phyloP scores from a whole-genome alignment of 352 stramenopile species.

The Phytopythium litorale region DNA sequence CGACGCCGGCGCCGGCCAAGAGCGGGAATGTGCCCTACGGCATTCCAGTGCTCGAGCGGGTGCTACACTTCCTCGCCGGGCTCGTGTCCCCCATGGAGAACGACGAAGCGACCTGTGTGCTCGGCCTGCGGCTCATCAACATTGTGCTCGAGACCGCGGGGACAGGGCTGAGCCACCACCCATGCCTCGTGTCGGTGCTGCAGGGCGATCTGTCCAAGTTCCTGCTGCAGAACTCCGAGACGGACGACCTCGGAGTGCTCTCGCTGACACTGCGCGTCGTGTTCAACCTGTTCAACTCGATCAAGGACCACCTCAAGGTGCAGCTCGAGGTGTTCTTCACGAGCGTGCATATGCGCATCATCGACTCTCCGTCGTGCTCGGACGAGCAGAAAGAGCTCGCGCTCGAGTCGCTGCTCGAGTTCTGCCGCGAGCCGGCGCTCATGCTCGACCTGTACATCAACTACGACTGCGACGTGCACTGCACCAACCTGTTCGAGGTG shows the following conservation, averaged over 20 bases:
- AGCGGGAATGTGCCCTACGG: slow-evolving; percentile 53
- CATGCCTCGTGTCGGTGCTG: slow-evolving; percentile 81
- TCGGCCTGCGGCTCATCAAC: slow-evolving; percentile 95
- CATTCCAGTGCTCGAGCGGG: slow-evolving; percentile 88
- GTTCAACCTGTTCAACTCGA: slow-evolving; percentile 99
- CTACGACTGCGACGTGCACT: slow-evolving; percentile 99
- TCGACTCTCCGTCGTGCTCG: slow-evolving; percentile 79
- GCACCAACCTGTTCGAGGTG: slow-evolving; percentile 98
- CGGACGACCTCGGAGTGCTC: slow-evolving; percentile 91
- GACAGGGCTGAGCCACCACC: slow-evolving; percentile 72
- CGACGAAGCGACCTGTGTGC: slow-evolving; percentile 83
- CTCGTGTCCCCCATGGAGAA: slow-evolving; percentile 93
- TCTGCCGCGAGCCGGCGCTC: slow-evolving; percentile 95
- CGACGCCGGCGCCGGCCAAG: slow-evolving; percentile 3
- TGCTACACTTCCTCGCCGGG: slow-evolving; percentile 92
- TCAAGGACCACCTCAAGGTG: slow-evolving; percentile 98
- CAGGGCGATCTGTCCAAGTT: slow-evolving; percentile 97
- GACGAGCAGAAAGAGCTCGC: slow-evolving; percentile 85
- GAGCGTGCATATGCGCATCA: slow-evolving; percentile 95
- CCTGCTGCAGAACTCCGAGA: slow-evolving; percentile 95
- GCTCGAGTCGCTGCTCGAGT: slow-evolving; percentile 95
- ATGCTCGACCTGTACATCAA: slow-evolving; percentile 99
- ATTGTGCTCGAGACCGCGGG: slow-evolving; percentile 95
- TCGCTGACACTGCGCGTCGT: slow-evolving; percentile 94
- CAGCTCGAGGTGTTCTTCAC: slow-evolving; percentile 99